phyloP scores from a whole-genome alignment of 2,329 filamentous ascomycete species.

The Colletotrichum theobromicola region DNA sequence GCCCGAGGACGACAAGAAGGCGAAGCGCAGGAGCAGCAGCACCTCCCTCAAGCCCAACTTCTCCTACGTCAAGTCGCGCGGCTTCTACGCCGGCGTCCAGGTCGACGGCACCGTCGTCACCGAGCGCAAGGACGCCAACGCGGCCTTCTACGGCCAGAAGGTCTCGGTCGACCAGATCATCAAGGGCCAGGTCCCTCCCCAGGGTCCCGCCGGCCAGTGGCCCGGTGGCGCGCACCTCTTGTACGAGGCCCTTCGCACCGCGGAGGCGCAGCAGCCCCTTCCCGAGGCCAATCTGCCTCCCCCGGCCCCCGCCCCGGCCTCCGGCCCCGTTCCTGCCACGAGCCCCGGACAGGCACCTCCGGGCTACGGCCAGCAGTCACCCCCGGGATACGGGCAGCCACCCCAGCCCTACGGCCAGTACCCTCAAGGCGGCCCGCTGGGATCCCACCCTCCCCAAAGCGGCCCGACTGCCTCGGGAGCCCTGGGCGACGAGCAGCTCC shows the following conservation, averaged over 20 bases:
- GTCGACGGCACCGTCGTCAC: slow-evolving; percentile 88
- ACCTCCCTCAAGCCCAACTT: slow-evolving; percentile 48
- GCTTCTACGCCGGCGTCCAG: slow-evolving; percentile 86
- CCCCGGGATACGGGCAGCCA: slow-evolving; percentile 3
- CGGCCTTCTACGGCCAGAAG: slow-evolving; percentile 78
- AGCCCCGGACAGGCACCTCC: background rate
- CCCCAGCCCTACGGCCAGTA: background rate
- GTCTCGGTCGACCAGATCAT: slow-evolving; percentile 53
- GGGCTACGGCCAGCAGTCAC: background rate
- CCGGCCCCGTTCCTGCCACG: background rate
- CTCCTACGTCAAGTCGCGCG: slow-evolving; percentile 84
- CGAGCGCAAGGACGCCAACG: slow-evolving; percentile 87
- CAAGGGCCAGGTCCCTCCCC: slow-evolving; percentile 43
- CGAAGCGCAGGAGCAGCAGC: slow-evolving; percentile 21
- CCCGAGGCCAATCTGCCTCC: slow-evolving; percentile 21
- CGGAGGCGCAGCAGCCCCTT: slow-evolving; percentile 30
- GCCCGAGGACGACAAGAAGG: slow-evolving; percentile 40
- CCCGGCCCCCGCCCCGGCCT: slow-evolving; percentile 4
- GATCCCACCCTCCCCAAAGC: background rate
- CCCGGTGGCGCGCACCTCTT: slow-evolving; percentile 34
- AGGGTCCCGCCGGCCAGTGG: slow-evolving; percentile 32
- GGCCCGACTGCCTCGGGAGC: slow-evolving; percentile 9
- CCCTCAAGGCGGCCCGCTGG: slow-evolving; percentile 28
- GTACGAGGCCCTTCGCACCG: slow-evolving; percentile 34
- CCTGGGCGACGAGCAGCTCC: slow-evolving; percentile 13